phyloP scores from a whole-genome alignment of 805 yeast genomes.

The Nakazawaea ambrosiae region DNA sequence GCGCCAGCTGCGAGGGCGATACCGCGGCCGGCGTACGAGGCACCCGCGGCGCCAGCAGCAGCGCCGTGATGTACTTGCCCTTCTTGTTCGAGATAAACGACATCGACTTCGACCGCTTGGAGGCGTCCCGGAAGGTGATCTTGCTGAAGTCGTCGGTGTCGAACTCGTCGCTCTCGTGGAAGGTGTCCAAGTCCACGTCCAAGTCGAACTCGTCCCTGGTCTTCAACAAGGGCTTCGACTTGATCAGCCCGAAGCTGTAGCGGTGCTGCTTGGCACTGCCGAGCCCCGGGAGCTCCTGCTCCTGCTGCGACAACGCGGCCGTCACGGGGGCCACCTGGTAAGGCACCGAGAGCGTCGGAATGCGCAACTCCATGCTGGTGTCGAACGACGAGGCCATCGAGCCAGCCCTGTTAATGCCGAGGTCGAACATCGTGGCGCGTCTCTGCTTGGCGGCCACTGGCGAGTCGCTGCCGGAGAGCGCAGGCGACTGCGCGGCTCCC shows the following conservation, averaged over 20 bases:
- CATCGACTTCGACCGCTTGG: slow-evolving; percentile 59
- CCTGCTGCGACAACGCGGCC: slow-evolving; percentile 36
- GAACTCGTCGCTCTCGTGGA: slow-evolving; percentile 27
- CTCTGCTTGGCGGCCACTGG: slow-evolving; percentile 27
- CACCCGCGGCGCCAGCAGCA: slow-evolving; percentile 78
- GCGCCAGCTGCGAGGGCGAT: slow-evolving; percentile 61
- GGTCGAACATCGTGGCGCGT: slow-evolving; percentile 47
- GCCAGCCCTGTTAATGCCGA: slow-evolving; percentile 35
- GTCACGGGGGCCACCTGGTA: slow-evolving; percentile 75
- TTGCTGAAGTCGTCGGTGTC: slow-evolving; percentile 30
- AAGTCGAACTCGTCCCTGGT: slow-evolving; percentile 32
- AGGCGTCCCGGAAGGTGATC: slow-evolving; percentile 27
- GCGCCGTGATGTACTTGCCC: slow-evolving; percentile 54
- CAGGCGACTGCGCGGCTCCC: no score
- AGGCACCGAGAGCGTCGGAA: slow-evolving; percentile 46
- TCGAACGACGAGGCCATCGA: slow-evolving; percentile 6
- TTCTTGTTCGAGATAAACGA: slow-evolving; percentile 49
- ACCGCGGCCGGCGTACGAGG: slow-evolving; percentile 54
- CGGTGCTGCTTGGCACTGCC: not conserved
- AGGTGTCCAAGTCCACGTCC: slow-evolving; percentile 19
- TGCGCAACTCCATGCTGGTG: slow-evolving; percentile 9
- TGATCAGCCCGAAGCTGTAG: no score
- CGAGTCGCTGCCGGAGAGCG: slow-evolving; percentile 8
- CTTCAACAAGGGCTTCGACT: slow-evolving; percentile 3
- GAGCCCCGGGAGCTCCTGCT: not conserved